A percentile compares a stretch with the other conserved stretches of the same genome.
Evolutionary conservation across 805 yeast genomes (phyloP).

Genomic region (Hagleromyces aurorensis): DNA sequence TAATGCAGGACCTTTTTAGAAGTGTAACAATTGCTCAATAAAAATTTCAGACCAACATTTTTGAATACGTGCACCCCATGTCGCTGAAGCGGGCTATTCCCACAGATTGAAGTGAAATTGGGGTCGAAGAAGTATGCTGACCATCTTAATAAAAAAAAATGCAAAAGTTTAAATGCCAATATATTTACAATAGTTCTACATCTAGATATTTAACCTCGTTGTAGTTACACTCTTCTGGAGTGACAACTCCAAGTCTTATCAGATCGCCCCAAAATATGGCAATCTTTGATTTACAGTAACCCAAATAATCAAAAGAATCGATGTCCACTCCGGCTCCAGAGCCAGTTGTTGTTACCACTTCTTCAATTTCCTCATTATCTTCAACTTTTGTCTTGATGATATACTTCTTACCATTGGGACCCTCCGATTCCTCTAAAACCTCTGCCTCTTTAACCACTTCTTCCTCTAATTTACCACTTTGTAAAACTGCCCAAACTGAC

Average conservation of each 20-base stretch:
- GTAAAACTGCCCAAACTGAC: conserved; percentile 90
- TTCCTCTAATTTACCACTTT: conserved; percentile 41
- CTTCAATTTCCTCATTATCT: conserved; percentile 18
- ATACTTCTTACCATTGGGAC: conserved; percentile 50
- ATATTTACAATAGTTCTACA: conserved; percentile 2
- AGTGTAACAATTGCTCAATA: no score
- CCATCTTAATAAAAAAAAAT: conserved; percentile 2
- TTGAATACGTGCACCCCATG: no score
- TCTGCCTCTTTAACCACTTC: no score
- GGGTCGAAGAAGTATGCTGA: no score
- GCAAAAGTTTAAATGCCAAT: neutral
- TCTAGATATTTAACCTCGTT: conserved; percentile 6
- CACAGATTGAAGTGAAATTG: no score
- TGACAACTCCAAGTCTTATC: conserved; percentile 47
- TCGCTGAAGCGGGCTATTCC: no score
- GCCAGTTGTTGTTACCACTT: conserved; percentile 17
- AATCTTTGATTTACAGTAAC: conserved; percentile 68
- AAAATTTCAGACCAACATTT: no score
- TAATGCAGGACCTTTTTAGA: no score
- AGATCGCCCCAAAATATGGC: conserved; percentile 70
- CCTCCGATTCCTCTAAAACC: conserved; percentile 36
- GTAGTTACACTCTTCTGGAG: conserved; percentile 17
- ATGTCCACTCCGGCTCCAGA: conserved; percentile 25
- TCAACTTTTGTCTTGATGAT: conserved; percentile 24
- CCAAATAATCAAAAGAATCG: conserved; percentile 71